Base-by-base conservation (phyloP, 768 basidiomycete species). In the Boletellus emodensis region DNA sequence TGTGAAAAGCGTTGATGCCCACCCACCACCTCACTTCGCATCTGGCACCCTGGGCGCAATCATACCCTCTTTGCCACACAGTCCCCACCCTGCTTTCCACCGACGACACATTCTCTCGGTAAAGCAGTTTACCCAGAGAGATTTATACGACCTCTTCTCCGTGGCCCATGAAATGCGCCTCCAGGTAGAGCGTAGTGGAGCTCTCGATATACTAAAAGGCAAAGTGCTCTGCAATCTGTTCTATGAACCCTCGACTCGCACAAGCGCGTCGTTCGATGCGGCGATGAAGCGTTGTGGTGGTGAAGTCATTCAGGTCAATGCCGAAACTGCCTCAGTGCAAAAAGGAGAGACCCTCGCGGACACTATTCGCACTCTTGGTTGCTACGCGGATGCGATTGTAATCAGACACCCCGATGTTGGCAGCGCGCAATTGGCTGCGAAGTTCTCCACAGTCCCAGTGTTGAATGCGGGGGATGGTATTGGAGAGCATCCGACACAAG, bases 211-310 rank as follows among this genome's bases (percentile, higher is more conserved):
- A 51, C 76, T 98, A 40, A 89, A 86, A 56, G 95, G 95, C 34
- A 90, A 87, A 53, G 85, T 99, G 1, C 79, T 99, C 6, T 92
- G 87, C 64, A 94, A 85, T 18, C 66, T 94, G 34, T 99, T 99
- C 78, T 99, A 93, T 67, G 96, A 99, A 67, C 90, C 95, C 1
- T 96, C 94, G 3, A 99, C 96, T 3, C 80, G 96, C 32, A 99
- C 96, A 3, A 93, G 90, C 54, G 80, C 88, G 4, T 97, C 95
- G 9, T 99, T 99, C 61, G 95, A 99, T 65, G 87, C 95, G 3
- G 96, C 96, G 11, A 99, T 98, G 96, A 95, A 96, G 69, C 83
- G 96, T 44, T 93, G 93, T 61, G 96, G 96, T 24, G 96, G 96
- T 17, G 84, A 94, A 61, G 95, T 97, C 35, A 85, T 96, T n/a